phyloP scores from a whole-genome alignment of 805 yeast genomes.

The Cyberlindnera meyerae region DNA sequence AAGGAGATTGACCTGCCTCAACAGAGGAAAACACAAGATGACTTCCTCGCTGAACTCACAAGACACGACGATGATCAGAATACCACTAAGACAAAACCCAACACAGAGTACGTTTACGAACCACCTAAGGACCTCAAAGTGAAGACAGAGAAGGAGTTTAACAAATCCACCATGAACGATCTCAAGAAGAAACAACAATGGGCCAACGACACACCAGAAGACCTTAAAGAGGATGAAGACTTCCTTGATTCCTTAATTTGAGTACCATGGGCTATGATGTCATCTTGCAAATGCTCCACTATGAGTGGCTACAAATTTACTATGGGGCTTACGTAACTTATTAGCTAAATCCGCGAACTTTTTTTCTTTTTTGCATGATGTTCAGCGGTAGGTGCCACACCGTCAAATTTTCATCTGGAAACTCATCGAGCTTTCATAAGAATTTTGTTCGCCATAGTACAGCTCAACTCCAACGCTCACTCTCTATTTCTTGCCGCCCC shows the following conservation, averaged over 20 bases:
- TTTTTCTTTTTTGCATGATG: too few relatives aligned
- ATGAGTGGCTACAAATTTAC: background rate
- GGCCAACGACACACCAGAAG: constrained; percentile 16
- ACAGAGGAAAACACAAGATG: constrained; percentile 7
- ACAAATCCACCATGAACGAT: background rate
- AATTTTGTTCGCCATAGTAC: too few relatives aligned
- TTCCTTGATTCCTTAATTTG: constrained; percentile 21
- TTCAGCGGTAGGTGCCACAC: constrained; percentile 10
- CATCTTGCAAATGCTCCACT: constrained; percentile 1
- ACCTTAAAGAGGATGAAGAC: constrained; percentile 19
- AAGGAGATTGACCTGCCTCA: constrained; percentile 13
- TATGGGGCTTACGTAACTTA: background rate
- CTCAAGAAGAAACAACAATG: constrained; percentile 1
- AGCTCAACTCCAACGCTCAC: background rate
- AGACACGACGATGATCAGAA: background rate
- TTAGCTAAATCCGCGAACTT: constrained; percentile 2
- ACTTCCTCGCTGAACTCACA: constrained; percentile 14
- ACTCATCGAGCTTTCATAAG: constrained; percentile 1
- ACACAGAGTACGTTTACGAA: constrained; percentile 6
- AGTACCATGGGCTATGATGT: background rate
- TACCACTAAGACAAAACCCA: constrained; percentile 3
- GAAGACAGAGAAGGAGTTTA: constrained; percentile 1
- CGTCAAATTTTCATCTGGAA: constrained; percentile 7
- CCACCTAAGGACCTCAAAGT: constrained; percentile 1
- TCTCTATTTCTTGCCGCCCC: too few relatives aligned